These are phyloP conservation scores for Rhodotorula toruloides DNA, from an alignment of 768 basidiomycete species.

Conservation along the genomic window DNA sequence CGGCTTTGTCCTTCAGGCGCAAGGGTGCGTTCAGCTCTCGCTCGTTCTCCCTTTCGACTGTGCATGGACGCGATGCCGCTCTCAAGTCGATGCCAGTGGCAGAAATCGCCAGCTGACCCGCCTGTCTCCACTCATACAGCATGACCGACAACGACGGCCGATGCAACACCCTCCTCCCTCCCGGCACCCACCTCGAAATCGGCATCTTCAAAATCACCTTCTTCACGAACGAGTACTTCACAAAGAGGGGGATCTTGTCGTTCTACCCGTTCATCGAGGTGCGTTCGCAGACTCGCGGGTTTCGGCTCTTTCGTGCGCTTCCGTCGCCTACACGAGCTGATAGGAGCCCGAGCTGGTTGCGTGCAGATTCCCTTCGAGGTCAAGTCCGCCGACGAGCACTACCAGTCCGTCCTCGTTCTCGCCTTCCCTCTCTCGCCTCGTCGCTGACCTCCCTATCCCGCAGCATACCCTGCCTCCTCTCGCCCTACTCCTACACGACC, in stretches of 20 bases:
- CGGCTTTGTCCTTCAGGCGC: slow-evolving; percentile 40
- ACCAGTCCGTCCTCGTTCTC: slow-evolving; percentile 30
- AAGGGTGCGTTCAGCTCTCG: slow-evolving; percentile 32
- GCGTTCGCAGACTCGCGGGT: neutral
- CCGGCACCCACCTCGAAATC: slow-evolving; percentile 25
- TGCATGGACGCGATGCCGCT: too few relatives aligned
- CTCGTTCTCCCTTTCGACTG: too few relatives aligned
- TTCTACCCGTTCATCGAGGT: slow-evolving; percentile 46
- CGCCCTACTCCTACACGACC: slow-evolving; percentile 44
- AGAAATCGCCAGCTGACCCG: too few relatives aligned
- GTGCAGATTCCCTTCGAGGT: slow-evolving; percentile 44
- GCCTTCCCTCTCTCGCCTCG: neutral
- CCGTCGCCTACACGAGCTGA: too few relatives aligned
- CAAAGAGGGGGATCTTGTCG: slow-evolving; percentile 23
- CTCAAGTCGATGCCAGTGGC: too few relatives aligned
- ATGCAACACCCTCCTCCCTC: slow-evolving; percentile 35
- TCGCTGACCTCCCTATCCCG: neutral
- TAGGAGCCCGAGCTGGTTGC: neutral
- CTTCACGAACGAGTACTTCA: slow-evolving; percentile 42
- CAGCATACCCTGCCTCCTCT: slow-evolving; percentile 43
- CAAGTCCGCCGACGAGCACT: slow-evolving; percentile 41
- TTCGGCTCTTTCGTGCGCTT: neutral
- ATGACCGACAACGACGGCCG: slow-evolving; percentile 44
- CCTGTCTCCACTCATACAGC: slow-evolving; percentile 6
- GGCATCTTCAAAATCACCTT: slow-evolving; percentile 45